Evolutionary conservation across 106 monocot species (phyloP), one percentile per base, ranked within the genome.

Genomic region (Chionographis japonica): DNA sequence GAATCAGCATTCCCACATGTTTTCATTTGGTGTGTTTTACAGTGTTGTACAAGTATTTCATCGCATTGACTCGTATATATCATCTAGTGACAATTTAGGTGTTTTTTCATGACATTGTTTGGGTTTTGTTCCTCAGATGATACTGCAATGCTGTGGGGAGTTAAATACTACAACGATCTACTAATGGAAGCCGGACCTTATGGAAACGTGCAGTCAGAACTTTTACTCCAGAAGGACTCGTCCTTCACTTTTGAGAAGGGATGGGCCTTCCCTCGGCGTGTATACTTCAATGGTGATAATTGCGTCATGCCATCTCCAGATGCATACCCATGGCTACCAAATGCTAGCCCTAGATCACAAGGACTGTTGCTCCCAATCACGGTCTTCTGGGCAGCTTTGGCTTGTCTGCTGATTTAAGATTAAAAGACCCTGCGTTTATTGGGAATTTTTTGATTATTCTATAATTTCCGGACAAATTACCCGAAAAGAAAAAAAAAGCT

Each of bases 211-310:
- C 80, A 81, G 64, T 76, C 76, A 18, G 81, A 76, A 50, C 12
- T 80, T 38, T 69, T 80, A 35, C 18, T 80, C 18, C 27, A 42
- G 14, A 80, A 80, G 59, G 80, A 80, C 8, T 16, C 13, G 6
- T 40, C 62, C 10, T 80, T 80, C 58, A 74, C 80, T 11, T 73
- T 80, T 35, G 12, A 74, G 40, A 64, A 74, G 57, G 80, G 80
- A 12, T 80, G 80, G 80, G 80, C 80, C 11, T 80, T 80, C 42
- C 80, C 80, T 8, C 63, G 80, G 27, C 62, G 53, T 10, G 52
- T 80, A 11, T 80, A 80, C 55, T 80, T 80, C 80, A 80, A 80
- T 38, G 80, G 80, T 18, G 80, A 80, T 14, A 58, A 80, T 5
- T 80, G 80, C 37, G 42, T 71, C 38, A 50, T 80, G 63, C 80